These are phyloP conservation scores for Penicillium maclennaniae DNA, from an alignment of 495 filamentous ascomycete genomes.

Conservation along the genomic window DNA sequence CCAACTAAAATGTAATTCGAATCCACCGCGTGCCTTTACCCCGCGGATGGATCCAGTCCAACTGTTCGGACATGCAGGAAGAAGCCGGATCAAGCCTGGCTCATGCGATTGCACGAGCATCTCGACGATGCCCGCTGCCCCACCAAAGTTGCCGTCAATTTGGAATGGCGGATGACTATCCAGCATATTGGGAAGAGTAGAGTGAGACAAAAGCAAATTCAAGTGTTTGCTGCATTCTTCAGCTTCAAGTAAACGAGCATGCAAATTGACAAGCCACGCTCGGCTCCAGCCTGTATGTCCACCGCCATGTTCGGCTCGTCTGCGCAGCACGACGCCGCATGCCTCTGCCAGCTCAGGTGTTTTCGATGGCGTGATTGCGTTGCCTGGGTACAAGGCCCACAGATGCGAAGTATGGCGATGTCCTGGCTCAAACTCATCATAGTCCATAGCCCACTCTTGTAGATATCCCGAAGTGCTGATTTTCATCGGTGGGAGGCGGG, in stretches of 20 bases:
- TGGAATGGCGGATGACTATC: conserved; percentile 46
- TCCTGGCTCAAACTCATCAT: conserved; percentile 42
- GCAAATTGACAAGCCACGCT: conserved; percentile 45
- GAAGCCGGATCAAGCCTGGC: conserved; percentile 36
- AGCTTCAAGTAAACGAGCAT: conserved; percentile 25
- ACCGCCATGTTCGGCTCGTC: conserved; percentile 38
- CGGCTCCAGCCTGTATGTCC: conserved; percentile 49
- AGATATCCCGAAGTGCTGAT: conserved; percentile 41
- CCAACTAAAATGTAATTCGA: conserved; percentile 38
- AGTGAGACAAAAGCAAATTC: conserved; percentile 33
- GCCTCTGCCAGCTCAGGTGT: conserved; percentile 30
- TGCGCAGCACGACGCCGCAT: conserved; percentile 33
- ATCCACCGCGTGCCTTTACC: conserved; percentile 39
- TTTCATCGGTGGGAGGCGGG: conserved; percentile 28
- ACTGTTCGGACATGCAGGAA: conserved; percentile 40
- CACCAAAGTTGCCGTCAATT: conserved; percentile 54
- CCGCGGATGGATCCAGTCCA: conserved; percentile 38
- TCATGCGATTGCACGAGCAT: conserved; percentile 51
- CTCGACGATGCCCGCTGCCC: conserved; percentile 45
- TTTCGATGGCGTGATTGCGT: conserved; percentile 19
- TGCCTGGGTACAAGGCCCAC: conserved; percentile 38
- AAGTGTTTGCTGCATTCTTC: conserved; percentile 35
- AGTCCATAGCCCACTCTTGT: conserved; percentile 48
- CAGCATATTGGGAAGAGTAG: conserved; percentile 38
- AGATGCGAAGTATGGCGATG: conserved; percentile 50